phyloP scores from a whole-genome alignment of 176 grass and related monocot species.

The Elymus sibiricus region DNA sequence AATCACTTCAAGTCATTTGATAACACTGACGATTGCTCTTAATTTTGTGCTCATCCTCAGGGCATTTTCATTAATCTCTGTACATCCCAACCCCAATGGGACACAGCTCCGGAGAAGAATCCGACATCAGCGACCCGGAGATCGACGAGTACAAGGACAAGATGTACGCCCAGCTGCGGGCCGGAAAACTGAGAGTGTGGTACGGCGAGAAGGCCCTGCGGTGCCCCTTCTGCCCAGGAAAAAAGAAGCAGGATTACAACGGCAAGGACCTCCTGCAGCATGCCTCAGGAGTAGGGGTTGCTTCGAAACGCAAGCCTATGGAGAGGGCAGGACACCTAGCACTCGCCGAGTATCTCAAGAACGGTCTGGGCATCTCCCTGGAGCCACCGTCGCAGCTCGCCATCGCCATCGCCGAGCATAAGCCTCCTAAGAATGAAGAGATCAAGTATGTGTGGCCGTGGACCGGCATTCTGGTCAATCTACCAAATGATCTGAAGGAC shows the following conservation, averaged over 20 bases:
- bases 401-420: background rate
- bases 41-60: background rate
- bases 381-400: conserved; percentile 13
- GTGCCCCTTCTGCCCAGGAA: conserved; percentile 75
- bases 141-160: conserved; percentile 44
- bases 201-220: conserved; percentile 29
- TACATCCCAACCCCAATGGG: conserved; percentile 31
- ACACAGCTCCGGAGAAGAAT: conserved; percentile 42
- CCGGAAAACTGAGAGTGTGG: conserved; percentile 37
- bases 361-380: conserved; percentile 27
- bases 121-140: conserved; percentile 69
- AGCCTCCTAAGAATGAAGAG: conserved; percentile 29
- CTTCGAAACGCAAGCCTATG: conserved; percentile 47
- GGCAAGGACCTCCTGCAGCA: conserved; percentile 74
- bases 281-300: conserved; percentile 55
- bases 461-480: conserved; percentile 55
- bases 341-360: conserved; percentile 57
- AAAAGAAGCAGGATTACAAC: conserved; percentile 67
- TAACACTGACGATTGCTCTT: background rate
- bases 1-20: background rate
- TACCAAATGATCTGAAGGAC: conserved; percentile 24
- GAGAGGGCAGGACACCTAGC: conserved; percentile 65
- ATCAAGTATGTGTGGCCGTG: conserved; percentile 53
- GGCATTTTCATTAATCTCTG: background rate
- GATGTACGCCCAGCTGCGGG: conserved; percentile 24